Base-by-base conservation (phyloP, 2,329 filamentous ascomycete genomes). In the Trichoderma atroviride region DNA sequence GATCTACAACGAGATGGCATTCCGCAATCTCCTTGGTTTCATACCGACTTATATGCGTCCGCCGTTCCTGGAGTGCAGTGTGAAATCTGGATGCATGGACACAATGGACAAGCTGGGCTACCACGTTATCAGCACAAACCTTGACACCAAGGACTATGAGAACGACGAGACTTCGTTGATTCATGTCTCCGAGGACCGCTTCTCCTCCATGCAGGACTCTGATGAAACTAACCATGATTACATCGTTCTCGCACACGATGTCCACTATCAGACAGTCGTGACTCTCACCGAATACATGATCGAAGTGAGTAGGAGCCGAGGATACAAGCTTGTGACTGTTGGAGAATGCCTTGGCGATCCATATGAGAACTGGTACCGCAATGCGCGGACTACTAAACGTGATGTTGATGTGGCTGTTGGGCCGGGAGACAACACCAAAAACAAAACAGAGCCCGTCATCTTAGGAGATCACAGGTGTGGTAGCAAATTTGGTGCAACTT, bases 121-220 rank as follows among this genome's bases (percentile, higher is more conserved):
- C 76, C 86, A 88, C 74, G 76, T 88, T 71, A 80, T 85, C 70
- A 86, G 85, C 74, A 86, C 85, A 72, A 84, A 88, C 74, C 77
- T 89, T 14, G 87, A 90, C 75, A 89, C 88, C 19, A 85, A 88
- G 71, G 88, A 89, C 77, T 89, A 87, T 74, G 79, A 86, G 73
- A 83, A 87, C 72, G 81, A 83, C 69, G 79, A 78, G 10, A 81
- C 85, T 2, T 77, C 83, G 53, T 81, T 83, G 71, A 87, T 88
- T 72, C 78, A 82, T 70, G 75, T 79, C 33, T 83, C 82, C 67
- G 82, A 86, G 71, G 74, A 78, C 13, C 75, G 74, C 9, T 82
- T 78, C 69, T 75, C 75, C n/a, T 65, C 75, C 4, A 76, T 75
- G 16, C 74, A 81, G 19, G 86, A 83, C 37, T 68, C 71, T 0